Conservation (phyloP, 495 filamentous ascomycete species). For the Aspergillus indologenus region DNA sequence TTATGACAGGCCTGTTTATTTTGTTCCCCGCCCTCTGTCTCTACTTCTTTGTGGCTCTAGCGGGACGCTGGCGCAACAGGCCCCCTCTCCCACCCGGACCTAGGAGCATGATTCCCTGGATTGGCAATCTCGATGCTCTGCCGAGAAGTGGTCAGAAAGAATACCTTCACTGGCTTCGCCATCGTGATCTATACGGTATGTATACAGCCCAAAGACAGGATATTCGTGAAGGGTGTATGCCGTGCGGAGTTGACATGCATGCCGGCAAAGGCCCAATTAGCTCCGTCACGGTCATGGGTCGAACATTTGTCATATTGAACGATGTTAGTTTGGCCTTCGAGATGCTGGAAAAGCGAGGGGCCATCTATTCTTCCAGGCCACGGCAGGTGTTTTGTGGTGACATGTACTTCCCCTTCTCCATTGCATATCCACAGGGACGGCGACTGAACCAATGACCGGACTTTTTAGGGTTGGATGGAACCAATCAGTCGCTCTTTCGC, state of each 20-base stretch:
- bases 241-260: too few species aligned
- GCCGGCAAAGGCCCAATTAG: slow-evolving; percentile 43
- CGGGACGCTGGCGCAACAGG: background rate
- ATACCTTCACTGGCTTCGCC: background rate
- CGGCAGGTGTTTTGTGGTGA: slow-evolving; percentile 31
- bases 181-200: background rate
- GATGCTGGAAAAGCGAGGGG: slow-evolving; percentile 45
- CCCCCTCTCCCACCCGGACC: background rate
- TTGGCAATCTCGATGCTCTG: background rate
- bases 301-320: slow-evolving; percentile 48
- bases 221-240: background rate
- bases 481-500: slow-evolving; percentile 30
- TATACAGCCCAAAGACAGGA: background rate
- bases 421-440: background rate
- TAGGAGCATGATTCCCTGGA: background rate
- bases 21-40: background rate
- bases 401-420: slow-evolving; percentile 26
- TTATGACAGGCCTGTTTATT: background rate
- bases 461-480: slow-evolving; percentile 35
- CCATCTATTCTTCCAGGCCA: slow-evolving; percentile 43
- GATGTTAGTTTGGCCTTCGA: slow-evolving; percentile 40
- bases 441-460: background rate
- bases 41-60: background rate
- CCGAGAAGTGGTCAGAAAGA: background rate
- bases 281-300: slow-evolving; percentile 48